Conservation (phyloP, 768 basidiomycete genomes). For the Gymnopilus dilepis region DNA sequence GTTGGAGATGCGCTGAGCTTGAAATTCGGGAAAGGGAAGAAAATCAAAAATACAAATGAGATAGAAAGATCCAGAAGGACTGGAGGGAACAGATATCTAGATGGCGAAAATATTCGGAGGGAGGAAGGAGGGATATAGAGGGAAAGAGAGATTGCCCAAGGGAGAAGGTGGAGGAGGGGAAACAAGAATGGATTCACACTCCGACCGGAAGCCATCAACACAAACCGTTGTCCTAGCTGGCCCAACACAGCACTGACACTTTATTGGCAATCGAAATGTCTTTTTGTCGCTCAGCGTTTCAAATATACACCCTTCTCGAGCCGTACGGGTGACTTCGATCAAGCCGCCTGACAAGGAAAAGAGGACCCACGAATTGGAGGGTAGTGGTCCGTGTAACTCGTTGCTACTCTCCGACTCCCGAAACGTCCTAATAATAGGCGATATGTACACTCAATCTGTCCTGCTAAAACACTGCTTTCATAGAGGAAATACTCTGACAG, state of each 20-base stretch:
- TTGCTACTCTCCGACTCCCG: slow-evolving; percentile 2
- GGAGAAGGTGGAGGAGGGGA: slow-evolving; percentile 44
- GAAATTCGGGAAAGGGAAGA: slow-evolving; percentile 32
- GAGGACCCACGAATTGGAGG: slow-evolving; percentile 4
- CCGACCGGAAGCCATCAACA: slow-evolving; percentile 40
- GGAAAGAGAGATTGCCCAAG: slow-evolving; percentile 33
- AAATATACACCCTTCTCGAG: background rate
- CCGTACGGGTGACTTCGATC: background rate
- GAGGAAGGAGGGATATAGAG: slow-evolving; percentile 25
- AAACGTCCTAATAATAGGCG: slow-evolving; percentile 2
- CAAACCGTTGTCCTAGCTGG: slow-evolving; percentile 18
- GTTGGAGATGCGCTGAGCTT: slow-evolving; percentile 34
- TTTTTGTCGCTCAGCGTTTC: background rate
- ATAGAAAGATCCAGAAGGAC: slow-evolving; percentile 24
- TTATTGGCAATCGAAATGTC: background rate
- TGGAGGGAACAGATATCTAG: slow-evolving; percentile 27
- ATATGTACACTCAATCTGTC: background rate
- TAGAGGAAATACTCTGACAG: background rate
- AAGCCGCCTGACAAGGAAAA: slow-evolving; percentile 6
- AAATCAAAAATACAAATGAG: slow-evolving; percentile 36
- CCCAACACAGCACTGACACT: slow-evolving; percentile 12
- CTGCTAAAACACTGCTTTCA: background rate
- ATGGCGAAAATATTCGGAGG: slow-evolving; percentile 28
- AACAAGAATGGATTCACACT: slow-evolving; percentile 49
- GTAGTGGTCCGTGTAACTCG: background rate